These are phyloP conservation scores for Calocera cornea DNA, from an alignment of 768 basidiomycete species.

Conservation along the genomic window DNA sequence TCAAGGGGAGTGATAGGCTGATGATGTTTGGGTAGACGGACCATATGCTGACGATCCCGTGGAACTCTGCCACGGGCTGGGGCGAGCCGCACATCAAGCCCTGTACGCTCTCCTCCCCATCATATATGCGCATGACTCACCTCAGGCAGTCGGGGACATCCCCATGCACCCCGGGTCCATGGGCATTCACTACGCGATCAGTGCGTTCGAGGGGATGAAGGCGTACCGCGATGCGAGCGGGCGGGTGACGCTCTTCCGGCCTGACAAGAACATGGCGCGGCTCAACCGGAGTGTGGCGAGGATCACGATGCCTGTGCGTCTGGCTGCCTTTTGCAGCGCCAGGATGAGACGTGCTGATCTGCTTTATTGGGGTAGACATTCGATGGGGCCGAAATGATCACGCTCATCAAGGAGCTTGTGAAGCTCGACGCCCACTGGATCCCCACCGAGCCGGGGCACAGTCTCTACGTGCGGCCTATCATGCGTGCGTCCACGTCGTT, in stretches of 20 bases:
- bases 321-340: not conserved
- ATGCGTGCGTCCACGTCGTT: slow-evolving; percentile 6
- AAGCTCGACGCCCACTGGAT: slow-evolving; percentile 32
- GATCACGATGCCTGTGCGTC: slow-evolving; percentile 20
- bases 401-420: slow-evolving; percentile 32
- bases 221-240: slow-evolving; percentile 30
- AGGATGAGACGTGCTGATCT: no score
- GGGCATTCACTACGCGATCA: slow-evolving; percentile 32
- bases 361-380: slow-evolving; percentile 23
- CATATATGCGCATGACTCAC: not conserved
- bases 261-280: slow-evolving; percentile 33
- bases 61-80: slow-evolving; percentile 29
- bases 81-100: slow-evolving; percentile 29
- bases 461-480: slow-evolving; percentile 31
- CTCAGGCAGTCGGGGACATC: slow-evolving; percentile 24
- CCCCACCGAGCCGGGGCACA: slow-evolving; percentile 30
- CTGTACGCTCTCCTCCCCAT: slow-evolving; percentile 18
- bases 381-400: slow-evolving; percentile 26
- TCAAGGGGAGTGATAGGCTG: not conserved
- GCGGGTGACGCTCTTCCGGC: slow-evolving; percentile 29
- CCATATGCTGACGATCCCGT: slow-evolving; percentile 27
- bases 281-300: slow-evolving; percentile 29
- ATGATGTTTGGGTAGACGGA: slow-evolving; percentile 6
- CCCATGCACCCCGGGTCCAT: slow-evolving; percentile 30
- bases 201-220: slow-evolving; percentile 32